Conservation (phyloP, 1,284 basidiomycete genomes). For the Laetiporus sulphureus region DNA sequence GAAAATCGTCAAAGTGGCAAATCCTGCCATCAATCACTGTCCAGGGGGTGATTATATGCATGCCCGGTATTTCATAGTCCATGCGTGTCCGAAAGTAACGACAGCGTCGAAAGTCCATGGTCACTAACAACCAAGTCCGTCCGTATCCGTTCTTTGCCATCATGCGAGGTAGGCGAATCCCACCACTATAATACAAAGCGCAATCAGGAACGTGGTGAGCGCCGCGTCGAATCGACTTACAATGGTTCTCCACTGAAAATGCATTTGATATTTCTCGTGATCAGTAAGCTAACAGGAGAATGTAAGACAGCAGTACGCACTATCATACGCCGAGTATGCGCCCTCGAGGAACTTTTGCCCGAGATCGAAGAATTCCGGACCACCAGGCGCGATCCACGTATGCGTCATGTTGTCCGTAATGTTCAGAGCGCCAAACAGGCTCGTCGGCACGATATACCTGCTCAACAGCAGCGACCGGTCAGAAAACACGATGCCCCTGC, state of each 20-base stretch:
- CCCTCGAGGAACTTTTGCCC: constrained; percentile 11
- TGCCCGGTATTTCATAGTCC: not conserved
- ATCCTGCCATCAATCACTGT: not conserved
- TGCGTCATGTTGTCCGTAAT: constrained; percentile 10
- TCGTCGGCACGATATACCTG: constrained; percentile 9
- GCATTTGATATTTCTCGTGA: not conserved
- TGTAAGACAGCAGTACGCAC: constrained; percentile 1
- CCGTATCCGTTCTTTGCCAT: no score
- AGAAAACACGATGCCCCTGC: not conserved
- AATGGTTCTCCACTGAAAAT: constrained; percentile 6
- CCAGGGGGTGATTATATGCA: not conserved
- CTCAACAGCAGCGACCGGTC: not conserved
- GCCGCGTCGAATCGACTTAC: not conserved
- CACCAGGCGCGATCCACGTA: constrained; percentile 10
- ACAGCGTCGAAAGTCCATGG: not conserved
- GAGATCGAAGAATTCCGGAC: constrained; percentile 4
- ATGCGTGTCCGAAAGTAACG: no score
- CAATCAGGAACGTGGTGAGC: not conserved
- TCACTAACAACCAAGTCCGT: no score
- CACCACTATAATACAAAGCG: not conserved
- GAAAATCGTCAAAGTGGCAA: not conserved
- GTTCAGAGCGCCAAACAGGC: constrained; percentile 7
- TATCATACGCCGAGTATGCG: constrained; percentile 11
- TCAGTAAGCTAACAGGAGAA: not conserved
- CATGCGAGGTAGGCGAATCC: constrained; percentile 1